Evolutionary conservation across 2,329 filamentous ascomycete genomes (phyloP).

Genomic region (Pestalotiopsis sp.): DNA sequence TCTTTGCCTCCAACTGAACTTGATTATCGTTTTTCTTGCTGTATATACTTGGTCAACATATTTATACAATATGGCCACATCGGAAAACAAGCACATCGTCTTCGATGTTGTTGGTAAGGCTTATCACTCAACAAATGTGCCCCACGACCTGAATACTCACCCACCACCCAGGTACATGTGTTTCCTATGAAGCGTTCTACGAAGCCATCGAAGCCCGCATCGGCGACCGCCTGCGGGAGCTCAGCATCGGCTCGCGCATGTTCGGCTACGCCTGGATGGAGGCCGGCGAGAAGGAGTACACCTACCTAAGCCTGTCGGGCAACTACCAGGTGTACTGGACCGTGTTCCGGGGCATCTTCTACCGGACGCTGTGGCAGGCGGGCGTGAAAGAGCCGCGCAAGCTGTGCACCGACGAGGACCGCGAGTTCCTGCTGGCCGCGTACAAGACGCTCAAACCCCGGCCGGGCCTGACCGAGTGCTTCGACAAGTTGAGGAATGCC

Average conservation of each 20-base stretch:
- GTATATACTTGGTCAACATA: neutral
- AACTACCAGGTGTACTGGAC: slow-evolving; percentile 42
- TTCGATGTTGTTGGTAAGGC: slow-evolving; percentile 49
- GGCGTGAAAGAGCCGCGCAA: slow-evolving; percentile 42
- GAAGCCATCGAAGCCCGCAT: slow-evolving; percentile 40
- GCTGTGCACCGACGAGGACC: slow-evolving; percentile 43
- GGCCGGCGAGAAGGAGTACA: slow-evolving; percentile 48
- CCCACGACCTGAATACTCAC: neutral
- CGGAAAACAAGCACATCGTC: slow-evolving; percentile 40
- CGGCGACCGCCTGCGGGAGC: slow-evolving; percentile 37
- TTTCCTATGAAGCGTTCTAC: slow-evolving; percentile 45
- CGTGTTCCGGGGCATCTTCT: slow-evolving; percentile 45
- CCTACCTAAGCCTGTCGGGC: slow-evolving; percentile 44
- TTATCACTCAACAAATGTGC: neutral
- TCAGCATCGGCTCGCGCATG: slow-evolving; percentile 39
- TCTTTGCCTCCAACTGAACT: neutral
- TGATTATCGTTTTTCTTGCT: neutral
- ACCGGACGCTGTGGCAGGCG: slow-evolving; percentile 44
- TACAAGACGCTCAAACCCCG: slow-evolving; percentile 38
- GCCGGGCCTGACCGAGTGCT: slow-evolving; percentile 39
- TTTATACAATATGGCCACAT: neutral
- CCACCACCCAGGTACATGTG: slow-evolving; percentile 36
- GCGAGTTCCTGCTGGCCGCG: slow-evolving; percentile 36
- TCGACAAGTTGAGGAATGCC: slow-evolving; percentile 39
- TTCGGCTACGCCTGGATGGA: slow-evolving; percentile 49